A percentile compares a stretch with the other conserved stretches of the same genome.
phyloP scores from a whole-genome alignment of 2,329 filamentous ascomycete genomes.

The Coniella lustricola region DNA sequence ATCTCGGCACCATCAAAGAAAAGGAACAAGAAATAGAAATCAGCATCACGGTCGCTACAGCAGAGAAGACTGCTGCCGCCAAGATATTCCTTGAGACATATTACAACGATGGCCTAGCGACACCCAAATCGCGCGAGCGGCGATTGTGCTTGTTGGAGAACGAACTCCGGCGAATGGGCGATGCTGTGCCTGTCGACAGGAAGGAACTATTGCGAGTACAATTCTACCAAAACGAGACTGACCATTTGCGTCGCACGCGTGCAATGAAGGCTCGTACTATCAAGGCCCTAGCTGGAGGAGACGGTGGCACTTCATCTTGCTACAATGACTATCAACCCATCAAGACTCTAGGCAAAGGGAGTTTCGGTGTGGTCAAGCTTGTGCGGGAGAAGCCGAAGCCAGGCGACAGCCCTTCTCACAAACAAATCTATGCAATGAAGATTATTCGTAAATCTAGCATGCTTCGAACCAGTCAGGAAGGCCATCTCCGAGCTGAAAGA shows the following conservation, averaged over 20 bases:
- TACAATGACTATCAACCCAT: constrained; percentile 68
- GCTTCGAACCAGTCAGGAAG: constrained; percentile 85
- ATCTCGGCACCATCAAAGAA: constrained; percentile 29
- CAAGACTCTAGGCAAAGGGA: constrained; percentile 82
- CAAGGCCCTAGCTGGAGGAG: constrained; percentile 8
- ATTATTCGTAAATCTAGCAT: constrained; percentile 92
- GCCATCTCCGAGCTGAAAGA: constrained; percentile 81
- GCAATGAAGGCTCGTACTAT: constrained; percentile 58
- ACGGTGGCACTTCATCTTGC: constrained; percentile 2
- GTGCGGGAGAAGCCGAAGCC: constrained; percentile 58
- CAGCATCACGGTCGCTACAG: constrained; percentile 45
- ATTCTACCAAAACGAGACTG: constrained; percentile 62
- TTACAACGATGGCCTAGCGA: constrained; percentile 63
- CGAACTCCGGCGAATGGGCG: constrained; percentile 46
- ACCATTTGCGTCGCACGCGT: constrained; percentile 67
- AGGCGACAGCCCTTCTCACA: constrained; percentile 26
- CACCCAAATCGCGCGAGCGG: constrained; percentile 50
- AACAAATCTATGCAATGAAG: constrained; percentile 88
- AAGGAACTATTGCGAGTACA: constrained; percentile 43
- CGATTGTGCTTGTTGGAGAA: constrained; percentile 57
- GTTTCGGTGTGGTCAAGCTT: constrained; percentile 85
- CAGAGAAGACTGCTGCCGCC: constrained; percentile 71
- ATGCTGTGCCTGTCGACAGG: constrained; percentile 49
- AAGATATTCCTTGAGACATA: constrained; percentile 84
- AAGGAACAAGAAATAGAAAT: constrained; percentile 20